These are phyloP conservation scores for Chlorella sorokiniana DNA, from an alignment of 139 green algal species.

Conservation along the genomic window DNA sequence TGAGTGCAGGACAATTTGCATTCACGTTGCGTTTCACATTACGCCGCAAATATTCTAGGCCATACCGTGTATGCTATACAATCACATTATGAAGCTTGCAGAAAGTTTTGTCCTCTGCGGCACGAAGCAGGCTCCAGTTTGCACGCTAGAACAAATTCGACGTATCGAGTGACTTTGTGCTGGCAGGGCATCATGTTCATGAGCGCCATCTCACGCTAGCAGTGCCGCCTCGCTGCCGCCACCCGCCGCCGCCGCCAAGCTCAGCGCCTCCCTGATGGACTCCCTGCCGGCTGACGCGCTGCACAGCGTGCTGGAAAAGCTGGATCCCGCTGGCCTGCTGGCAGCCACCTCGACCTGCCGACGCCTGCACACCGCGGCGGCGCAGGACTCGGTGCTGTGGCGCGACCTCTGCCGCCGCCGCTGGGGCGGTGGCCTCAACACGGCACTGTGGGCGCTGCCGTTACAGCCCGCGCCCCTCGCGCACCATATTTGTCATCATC, in stretches of 20 bases:
- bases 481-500: background rate
- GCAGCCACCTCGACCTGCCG: background rate
- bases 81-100: too few relatives aligned
- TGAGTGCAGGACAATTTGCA: background rate
- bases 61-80: too few relatives aligned
- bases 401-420: constrained; percentile 1
- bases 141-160: too few relatives aligned
- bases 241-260: too few relatives aligned
- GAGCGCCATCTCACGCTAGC: too few relatives aligned
- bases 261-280: too few relatives aligned
- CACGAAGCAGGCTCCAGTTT: too few relatives aligned
- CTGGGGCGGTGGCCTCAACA: constrained; percentile 12
- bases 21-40: background rate
- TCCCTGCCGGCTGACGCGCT: background rate
- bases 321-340: background rate
- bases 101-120: too few relatives aligned
- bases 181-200: too few relatives aligned
- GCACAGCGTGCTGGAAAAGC: background rate
- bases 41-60: too few relatives aligned
- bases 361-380: background rate
- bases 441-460: background rate
- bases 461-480: background rate
- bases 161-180: too few relatives aligned
- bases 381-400: background rate
- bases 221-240: too few relatives aligned